Conservation (phyloP, 768 basidiomycete genomes). For the Leucosporidium yakuticum region DNA sequence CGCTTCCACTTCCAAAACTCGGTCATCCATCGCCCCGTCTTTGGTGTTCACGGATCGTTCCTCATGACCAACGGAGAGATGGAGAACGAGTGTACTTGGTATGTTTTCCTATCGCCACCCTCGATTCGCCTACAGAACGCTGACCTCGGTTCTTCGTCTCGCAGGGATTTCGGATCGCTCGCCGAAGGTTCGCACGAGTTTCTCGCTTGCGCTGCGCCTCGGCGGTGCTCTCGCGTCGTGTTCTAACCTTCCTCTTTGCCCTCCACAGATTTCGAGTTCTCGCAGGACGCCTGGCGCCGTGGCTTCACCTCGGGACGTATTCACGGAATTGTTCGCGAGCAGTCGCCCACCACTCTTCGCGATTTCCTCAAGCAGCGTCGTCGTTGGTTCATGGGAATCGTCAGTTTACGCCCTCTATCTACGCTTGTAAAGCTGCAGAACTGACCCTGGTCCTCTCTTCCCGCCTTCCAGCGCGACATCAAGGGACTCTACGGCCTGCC, state of each 20-base stretch:
- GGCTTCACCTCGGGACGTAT: slow-evolving; percentile 42
- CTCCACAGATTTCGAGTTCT: slow-evolving; percentile 40
- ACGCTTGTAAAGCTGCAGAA: neutral
- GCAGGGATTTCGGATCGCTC: slow-evolving; percentile 40
- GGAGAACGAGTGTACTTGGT: slow-evolving; percentile 42
- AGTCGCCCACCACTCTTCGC: slow-evolving; percentile 40
- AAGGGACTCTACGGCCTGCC: slow-evolving; percentile 43
- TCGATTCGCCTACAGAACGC: neutral
- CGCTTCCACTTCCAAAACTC: slow-evolving; percentile 43
- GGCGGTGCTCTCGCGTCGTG: too few species aligned
- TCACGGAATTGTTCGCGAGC: slow-evolving; percentile 42
- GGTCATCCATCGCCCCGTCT: slow-evolving; percentile 39
- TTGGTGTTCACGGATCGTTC: slow-evolving; percentile 43
- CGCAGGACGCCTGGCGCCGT: slow-evolving; percentile 42
- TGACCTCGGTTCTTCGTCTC: too few species aligned
- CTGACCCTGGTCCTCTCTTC: neutral
- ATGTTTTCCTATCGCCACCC: neutral
- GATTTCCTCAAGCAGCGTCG: slow-evolving; percentile 44
- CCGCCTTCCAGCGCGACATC: slow-evolving; percentile 32
- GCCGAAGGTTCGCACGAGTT: slow-evolving; percentile 28
- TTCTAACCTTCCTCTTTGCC: too few species aligned
- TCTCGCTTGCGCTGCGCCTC: too few species aligned
- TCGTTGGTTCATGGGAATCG: slow-evolving; percentile 42
- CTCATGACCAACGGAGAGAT: slow-evolving; percentile 42
- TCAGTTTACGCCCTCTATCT: slow-evolving; percentile 17